Evolutionary conservation across 2,329 filamentous ascomycete species (phyloP).

Genomic region (Aspergillus persii): DNA sequence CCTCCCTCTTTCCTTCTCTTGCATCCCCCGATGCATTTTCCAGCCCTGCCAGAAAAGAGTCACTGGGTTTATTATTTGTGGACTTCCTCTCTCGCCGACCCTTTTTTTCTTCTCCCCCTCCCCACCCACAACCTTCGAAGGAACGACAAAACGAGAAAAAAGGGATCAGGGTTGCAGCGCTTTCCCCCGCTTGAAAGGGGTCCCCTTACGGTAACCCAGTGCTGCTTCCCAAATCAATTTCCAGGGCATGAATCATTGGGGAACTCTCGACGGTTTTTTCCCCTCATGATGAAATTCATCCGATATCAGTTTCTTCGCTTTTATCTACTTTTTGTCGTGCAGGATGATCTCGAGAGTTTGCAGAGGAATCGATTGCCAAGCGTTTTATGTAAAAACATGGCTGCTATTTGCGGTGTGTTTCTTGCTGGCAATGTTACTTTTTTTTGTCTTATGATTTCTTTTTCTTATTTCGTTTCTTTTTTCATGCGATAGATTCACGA

Average conservation of each 20-base stretch:
- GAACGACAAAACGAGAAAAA: constrained; percentile 10
- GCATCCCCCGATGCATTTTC: constrained; percentile 19
- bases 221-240: constrained; percentile 13
- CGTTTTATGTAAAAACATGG: constrained; percentile 27
- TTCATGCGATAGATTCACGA: constrained; percentile 31
- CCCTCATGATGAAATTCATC: constrained; percentile 14
- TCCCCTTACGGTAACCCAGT: constrained; percentile 12
- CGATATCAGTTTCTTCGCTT: background rate
- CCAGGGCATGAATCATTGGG: constrained; percentile 31
- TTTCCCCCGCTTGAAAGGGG: constrained; percentile 13
- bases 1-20: constrained; percentile 23
- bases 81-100: constrained; percentile 12
- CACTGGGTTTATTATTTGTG: constrained; percentile 15
- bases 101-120: constrained; percentile 21
- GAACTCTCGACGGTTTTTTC: constrained; percentile 5
- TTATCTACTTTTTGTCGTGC: constrained; percentile 12
- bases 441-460: constrained; percentile 22
- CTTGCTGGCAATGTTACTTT: constrained; percentile 18
- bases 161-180: constrained; percentile 11
- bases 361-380: constrained; percentile 30
- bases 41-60: constrained; percentile 27
- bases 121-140: constrained; percentile 6
- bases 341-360: constrained; percentile 20
- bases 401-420: constrained; percentile 24
- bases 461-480: constrained; percentile 25